Evolutionary conservation across 2,329 filamentous ascomycete genomes (phyloP).

Genomic region (Ploettnerulaceae sp.): DNA sequence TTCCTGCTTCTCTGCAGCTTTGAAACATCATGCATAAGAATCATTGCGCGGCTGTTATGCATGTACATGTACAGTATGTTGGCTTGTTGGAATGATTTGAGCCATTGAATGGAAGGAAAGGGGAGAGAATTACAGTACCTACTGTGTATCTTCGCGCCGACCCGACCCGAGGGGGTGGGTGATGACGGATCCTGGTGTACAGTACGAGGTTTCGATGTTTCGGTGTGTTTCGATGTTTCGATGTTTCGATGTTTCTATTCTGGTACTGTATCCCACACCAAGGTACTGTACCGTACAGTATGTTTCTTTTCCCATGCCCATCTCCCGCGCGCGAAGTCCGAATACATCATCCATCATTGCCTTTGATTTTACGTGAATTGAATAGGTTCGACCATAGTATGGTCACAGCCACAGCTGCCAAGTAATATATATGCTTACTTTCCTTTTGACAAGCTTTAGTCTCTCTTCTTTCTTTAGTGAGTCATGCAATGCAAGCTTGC

Average conservation of each 20-base stretch:
- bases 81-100: neutral
- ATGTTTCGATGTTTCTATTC: conserved; percentile 7
- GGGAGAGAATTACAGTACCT: neutral
- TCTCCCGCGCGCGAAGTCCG: neutral
- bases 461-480: no score
- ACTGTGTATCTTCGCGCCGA: conserved; percentile 19
- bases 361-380: no score
- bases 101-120: neutral
- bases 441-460: no score
- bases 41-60: no score
- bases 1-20: no score
- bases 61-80: conserved; percentile 6
- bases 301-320: neutral
- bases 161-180: conserved; percentile 1
- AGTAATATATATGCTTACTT: no score
- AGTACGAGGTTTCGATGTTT: no score
- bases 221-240: neutral
- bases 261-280: conserved; percentile 7
- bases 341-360: neutral
- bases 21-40: no score
- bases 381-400: no score
- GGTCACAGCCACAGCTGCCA: no score
- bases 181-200: neutral
- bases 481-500: conserved; percentile 8
- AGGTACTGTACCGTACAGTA: neutral